Evolutionary conservation across 371 early-diverging fungal genomes (phyloP).

Genomic region (Mortierella sp.): DNA sequence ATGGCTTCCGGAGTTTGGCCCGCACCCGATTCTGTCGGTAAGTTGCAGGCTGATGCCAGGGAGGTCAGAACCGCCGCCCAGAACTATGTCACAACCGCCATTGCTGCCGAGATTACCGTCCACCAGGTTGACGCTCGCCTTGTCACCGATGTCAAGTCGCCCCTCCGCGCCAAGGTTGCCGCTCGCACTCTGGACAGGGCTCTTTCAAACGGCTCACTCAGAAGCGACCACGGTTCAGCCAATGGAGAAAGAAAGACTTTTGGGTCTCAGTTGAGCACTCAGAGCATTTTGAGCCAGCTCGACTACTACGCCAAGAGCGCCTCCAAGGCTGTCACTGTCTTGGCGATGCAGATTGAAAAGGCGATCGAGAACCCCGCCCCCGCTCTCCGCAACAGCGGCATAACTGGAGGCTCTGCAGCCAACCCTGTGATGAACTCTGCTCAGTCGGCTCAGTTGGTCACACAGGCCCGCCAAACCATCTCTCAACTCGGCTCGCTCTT

Average conservation of each 20-base stretch:
- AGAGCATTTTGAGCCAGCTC: slow-evolving; percentile 48
- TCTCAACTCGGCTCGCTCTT: slow-evolving; percentile 58
- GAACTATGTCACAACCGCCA: slow-evolving; percentile 42
- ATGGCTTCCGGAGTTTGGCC: slow-evolving; percentile 87
- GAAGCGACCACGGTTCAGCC: slow-evolving; percentile 19
- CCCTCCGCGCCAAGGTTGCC: slow-evolving; percentile 44
- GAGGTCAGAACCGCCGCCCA: slow-evolving; percentile 65
- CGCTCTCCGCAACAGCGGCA: slow-evolving; percentile 24
- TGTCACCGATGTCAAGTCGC: slow-evolving; percentile 46
- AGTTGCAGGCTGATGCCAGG: slow-evolving; percentile 70
- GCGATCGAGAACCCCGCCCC: slow-evolving; percentile 41
- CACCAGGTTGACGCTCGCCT: slow-evolving; percentile 54
- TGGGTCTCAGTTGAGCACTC: slow-evolving; percentile 47
- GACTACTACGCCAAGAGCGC: slow-evolving; percentile 56
- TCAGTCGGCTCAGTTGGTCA: slow-evolving; percentile 56
- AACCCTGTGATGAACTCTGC: slow-evolving; percentile 54
- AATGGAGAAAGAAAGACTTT: slow-evolving; percentile 40
- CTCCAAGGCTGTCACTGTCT: slow-evolving; percentile 45
- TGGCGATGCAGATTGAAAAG: slow-evolving; percentile 54
- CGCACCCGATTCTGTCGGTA: slow-evolving; percentile 79
- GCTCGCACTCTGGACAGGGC: slow-evolving; percentile 37
- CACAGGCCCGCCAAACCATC: slow-evolving; percentile 58
- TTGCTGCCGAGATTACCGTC: slow-evolving; percentile 40
- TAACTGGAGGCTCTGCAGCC: slow-evolving; percentile 16
- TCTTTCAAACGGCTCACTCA: slow-evolving; percentile 39